These are phyloP conservation scores for Apiotrichum montevideense DNA, from an alignment of 1,284 basidiomycete genomes.

Conservation along the genomic window DNA sequence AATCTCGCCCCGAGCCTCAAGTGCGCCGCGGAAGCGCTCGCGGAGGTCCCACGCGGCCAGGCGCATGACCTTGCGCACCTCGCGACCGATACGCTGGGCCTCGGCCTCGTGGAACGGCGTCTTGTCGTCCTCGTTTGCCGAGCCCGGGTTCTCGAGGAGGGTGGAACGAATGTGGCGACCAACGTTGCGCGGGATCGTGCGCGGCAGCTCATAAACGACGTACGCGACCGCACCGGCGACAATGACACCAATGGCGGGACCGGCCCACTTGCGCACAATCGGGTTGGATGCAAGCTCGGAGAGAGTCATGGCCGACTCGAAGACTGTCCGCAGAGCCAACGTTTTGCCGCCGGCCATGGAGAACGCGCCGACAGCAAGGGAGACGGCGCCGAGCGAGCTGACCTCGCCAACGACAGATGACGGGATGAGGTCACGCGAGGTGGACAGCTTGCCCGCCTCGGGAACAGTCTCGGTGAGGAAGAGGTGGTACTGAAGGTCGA, in stretches of 20 bases:
- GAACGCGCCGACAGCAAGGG: conserved; percentile 74
- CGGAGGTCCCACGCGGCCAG: conserved; percentile 87
- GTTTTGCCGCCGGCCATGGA: conserved; percentile 79
- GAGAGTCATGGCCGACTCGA: conserved; percentile 69
- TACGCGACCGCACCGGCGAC: conserved; percentile 73
- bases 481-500: conserved; percentile 79
- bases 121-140: conserved; percentile 19
- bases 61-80: conserved; percentile 90
- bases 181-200: conserved; percentile 83
- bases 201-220: conserved; percentile 81
- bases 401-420: conserved; percentile 36
- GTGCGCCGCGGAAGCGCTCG: conserved; percentile 72
- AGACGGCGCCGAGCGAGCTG: conserved; percentile 66
- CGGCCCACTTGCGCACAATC: conserved; percentile 76
- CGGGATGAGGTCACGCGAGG: conserved; percentile 31
- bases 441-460: conserved; percentile 13
- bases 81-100: conserved; percentile 65
- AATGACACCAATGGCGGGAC: conserved; percentile 66
- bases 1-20: conserved; percentile 70
- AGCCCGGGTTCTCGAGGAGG: conserved; percentile 45
- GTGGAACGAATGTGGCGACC: conserved; percentile 61
- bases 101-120: conserved; percentile 65
- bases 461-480: conserved; percentile 50
- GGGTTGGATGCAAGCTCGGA: conserved; percentile 78
- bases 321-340: conserved; percentile 66